A percentile compares a stretch with the other conserved stretches of the same genome.
Evolutionary conservation across 1,284 basidiomycete genomes (phyloP).

Genomic region (Cronartium quercuum): DNA sequence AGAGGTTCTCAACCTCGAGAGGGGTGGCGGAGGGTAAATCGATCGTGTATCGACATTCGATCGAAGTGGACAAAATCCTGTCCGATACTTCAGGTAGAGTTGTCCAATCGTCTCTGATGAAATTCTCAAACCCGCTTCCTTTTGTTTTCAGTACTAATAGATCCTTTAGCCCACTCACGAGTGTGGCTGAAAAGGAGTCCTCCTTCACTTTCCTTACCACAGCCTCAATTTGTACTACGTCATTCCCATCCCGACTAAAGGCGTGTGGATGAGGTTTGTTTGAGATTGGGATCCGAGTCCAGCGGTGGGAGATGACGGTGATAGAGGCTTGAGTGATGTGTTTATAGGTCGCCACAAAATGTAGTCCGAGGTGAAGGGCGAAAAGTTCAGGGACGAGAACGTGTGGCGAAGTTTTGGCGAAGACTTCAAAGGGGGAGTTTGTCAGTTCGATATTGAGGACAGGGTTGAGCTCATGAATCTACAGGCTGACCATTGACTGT

Average conservation of each 20-base stretch:
- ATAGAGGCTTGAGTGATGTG: conserved; percentile 61
- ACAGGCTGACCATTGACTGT: conserved; percentile 60
- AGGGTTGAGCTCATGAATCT: too few species aligned
- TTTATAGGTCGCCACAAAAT: conserved; percentile 74
- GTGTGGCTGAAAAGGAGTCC: conserved; percentile 54
- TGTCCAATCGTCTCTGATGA: conserved; percentile 64
- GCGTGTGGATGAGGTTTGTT: conserved; percentile 63
- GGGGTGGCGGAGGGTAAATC: conserved; percentile 56
- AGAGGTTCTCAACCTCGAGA: conserved; percentile 41
- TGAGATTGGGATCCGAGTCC: conserved; percentile 69
- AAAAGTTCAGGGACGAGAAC: conserved; percentile 76
- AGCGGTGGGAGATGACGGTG: conserved; percentile 72
- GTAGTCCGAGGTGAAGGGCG: conserved; percentile 74
- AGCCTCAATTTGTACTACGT: conserved; percentile 63
- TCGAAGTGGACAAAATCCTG: conserved; percentile 47
- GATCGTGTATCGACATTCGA: conserved; percentile 50
- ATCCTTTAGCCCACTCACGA: conserved; percentile 67
- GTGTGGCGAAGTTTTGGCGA: conserved; percentile 79
- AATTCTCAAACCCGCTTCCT: conserved; percentile 77
- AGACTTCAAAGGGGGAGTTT: conserved; percentile 53
- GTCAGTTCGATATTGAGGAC: neutral
- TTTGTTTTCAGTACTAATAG: conserved; percentile 83
- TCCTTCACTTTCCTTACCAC: conserved; percentile 59
- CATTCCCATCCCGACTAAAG: conserved; percentile 82
- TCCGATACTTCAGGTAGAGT: conserved; percentile 44